Evolutionary conservation across 1,284 basidiomycete genomes (phyloP).

Genomic region (Ganoderma lingzhi): DNA sequence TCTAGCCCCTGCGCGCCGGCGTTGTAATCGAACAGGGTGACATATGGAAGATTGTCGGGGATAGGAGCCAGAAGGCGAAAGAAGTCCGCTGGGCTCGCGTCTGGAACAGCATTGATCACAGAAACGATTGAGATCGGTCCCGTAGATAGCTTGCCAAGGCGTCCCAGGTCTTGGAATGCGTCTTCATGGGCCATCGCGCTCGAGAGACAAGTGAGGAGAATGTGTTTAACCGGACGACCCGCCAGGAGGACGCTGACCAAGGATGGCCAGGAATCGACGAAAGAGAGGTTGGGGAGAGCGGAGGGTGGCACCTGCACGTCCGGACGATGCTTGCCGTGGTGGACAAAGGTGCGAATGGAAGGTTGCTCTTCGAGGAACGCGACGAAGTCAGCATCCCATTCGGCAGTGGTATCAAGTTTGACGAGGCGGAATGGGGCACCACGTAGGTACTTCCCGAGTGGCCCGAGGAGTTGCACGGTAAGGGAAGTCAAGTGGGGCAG

Average conservation of each 20-base stretch:
- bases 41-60: not conserved
- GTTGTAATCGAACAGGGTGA: not conserved
- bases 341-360: not conserved
- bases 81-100: not conserved
- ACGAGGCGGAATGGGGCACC: constrained; percentile 3
- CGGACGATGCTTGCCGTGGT: not conserved
- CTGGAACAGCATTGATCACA: not conserved
- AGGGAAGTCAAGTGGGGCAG: constrained; percentile 3
- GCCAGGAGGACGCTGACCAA: not conserved
- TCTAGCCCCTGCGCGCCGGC: not conserved
- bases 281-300: not conserved
- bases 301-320: not conserved
- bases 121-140: not conserved
- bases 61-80: not conserved
- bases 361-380: constrained; percentile 11
- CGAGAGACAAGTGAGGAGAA: not conserved
- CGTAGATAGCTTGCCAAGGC: constrained; percentile 1
- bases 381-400: not conserved
- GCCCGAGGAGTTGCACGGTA: not conserved
- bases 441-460: constrained; percentile 3
- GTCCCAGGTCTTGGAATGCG: not conserved
- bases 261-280: not conserved
- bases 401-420: not conserved
- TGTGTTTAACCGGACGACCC: constrained; percentile 7
- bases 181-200: not conserved